Percentiles rank a stretch among this genome's conserved stretches.
These are phyloP conservation scores for Acer campestre DNA, from an alignment of 345 rosid species.

Conservation along the genomic window DNA sequence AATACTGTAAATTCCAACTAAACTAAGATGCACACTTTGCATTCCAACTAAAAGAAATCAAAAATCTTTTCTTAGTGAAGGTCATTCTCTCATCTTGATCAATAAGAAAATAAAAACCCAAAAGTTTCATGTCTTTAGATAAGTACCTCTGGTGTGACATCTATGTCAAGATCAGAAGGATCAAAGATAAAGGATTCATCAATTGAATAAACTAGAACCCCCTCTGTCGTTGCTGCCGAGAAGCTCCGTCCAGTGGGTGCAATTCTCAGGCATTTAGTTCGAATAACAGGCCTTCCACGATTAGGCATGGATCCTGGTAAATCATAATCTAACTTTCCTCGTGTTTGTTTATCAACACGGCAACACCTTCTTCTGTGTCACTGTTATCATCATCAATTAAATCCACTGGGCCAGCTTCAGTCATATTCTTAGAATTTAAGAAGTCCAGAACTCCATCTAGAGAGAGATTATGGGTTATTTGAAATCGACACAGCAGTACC, in stretches of 20 bases:
- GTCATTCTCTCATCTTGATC: not conserved
- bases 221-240: constrained; percentile 93
- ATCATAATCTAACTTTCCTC: constrained; percentile 75
- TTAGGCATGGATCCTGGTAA: constrained; percentile 91
- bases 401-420: constrained; percentile 93
- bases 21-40: too few relatives aligned
- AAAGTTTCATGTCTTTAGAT: not conserved
- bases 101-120: not conserved
- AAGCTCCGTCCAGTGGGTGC: constrained; percentile 96
- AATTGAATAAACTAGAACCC: constrained; percentile 82
- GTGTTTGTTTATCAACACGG: constrained; percentile 72
- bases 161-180: constrained; percentile 97
- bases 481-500: constrained; percentile 85
- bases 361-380: constrained; percentile 84
- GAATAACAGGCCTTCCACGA: constrained; percentile 75
- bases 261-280: constrained; percentile 80
- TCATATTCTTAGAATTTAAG: constrained; percentile 90
- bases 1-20: not conserved
- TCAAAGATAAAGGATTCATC: constrained; percentile 93
- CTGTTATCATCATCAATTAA: constrained; percentile 83
- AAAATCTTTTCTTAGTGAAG: too few relatives aligned
- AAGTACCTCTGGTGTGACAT: constrained; percentile 92
- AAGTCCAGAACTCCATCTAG: constrained; percentile 96
- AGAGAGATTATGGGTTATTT: constrained; percentile 83
- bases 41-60: too few relatives aligned